Conservation (phyloP, 495 filamentous ascomycete genomes). For the Chaetomium fimeti region DNA sequence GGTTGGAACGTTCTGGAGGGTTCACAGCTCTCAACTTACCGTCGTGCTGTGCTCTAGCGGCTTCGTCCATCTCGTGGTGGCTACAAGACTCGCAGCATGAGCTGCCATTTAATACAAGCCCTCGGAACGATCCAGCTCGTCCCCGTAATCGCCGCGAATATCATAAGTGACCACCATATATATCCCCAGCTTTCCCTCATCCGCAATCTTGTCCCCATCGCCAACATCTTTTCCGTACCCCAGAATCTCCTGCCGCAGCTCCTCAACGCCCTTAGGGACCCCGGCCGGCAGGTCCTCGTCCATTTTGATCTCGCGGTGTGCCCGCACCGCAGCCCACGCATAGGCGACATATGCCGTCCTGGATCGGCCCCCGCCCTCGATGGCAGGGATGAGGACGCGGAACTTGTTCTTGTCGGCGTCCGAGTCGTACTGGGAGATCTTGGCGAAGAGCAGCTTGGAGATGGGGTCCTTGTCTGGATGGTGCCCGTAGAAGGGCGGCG, state of each 20-base stretch:
- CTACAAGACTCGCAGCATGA: not conserved
- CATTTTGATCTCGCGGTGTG: not conserved
- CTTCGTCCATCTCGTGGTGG: too few species aligned
- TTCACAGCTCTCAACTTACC: too few species aligned
- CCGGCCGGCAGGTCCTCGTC: not conserved
- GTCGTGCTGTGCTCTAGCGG: too few species aligned
- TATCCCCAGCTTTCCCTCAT: not conserved
- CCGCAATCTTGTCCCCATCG: not conserved
- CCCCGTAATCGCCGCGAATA: not conserved
- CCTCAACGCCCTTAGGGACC: not conserved
- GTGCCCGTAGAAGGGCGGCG: not conserved
- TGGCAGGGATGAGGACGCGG: not conserved
- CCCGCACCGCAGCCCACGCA: not conserved
- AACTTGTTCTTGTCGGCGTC: constrained; percentile 4
- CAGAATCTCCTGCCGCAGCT: constrained; percentile 7
- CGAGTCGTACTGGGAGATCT: constrained; percentile 1
- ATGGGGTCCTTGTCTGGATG: constrained; percentile 6
- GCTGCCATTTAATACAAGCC: constrained; percentile 3
- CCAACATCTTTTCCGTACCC: not conserved
- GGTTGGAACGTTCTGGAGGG: too few species aligned
- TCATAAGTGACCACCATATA: not conserved
- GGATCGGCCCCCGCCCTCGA: not conserved
- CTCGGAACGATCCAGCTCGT: not conserved
- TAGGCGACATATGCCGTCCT: constrained; percentile 1
- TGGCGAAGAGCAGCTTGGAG: not conserved